Evolutionary conservation across 2,329 filamentous ascomycete genomes (phyloP).

Genomic region (Phialophora tarda): DNA sequence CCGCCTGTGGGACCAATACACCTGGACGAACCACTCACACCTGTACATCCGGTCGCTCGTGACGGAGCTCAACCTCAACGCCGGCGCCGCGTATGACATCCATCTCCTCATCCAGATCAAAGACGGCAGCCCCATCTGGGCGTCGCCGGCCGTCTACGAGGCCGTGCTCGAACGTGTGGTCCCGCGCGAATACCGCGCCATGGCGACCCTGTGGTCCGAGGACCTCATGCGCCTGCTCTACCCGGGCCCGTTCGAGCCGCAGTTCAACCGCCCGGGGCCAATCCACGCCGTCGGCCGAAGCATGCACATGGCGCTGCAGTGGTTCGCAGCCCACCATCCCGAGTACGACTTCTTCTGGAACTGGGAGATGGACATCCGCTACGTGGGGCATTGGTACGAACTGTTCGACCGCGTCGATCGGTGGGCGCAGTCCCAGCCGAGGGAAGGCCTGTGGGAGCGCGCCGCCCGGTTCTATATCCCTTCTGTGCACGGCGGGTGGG

Average conservation of each 20-base stretch:
- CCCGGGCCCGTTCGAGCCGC: slow-evolving; percentile 6
- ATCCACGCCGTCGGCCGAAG: slow-evolving; percentile 3
- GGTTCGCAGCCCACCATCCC: slow-evolving; percentile 6
- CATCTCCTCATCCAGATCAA: slow-evolving; percentile 9
- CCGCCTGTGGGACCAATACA: slow-evolving; percentile 6
- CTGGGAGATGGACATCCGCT: slow-evolving; percentile 9
- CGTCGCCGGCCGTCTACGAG: not conserved
- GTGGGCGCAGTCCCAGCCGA: not conserved
- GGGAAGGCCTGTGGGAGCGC: slow-evolving; percentile 6
- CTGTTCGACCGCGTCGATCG: slow-evolving; percentile 3
- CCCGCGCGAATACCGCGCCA: not conserved
- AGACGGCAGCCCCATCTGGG: slow-evolving; percentile 8
- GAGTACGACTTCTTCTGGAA: slow-evolving; percentile 15
- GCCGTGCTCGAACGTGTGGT: slow-evolving; percentile 2
- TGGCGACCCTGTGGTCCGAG: slow-evolving; percentile 4
- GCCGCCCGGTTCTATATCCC: slow-evolving; percentile 1
- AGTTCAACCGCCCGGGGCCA: slow-evolving; percentile 3
- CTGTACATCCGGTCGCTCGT: slow-evolving; percentile 6
- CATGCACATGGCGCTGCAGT: slow-evolving; percentile 11
- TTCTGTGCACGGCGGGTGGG: not conserved
- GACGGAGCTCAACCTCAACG: slow-evolving; percentile 3
- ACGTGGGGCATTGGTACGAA: slow-evolving; percentile 10
- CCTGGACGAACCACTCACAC: slow-evolving; percentile 5
- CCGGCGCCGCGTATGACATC: not conserved
- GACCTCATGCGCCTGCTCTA: slow-evolving; percentile 5